Evolutionary conservation across 495 filamentous ascomycete genomes (phyloP).

Genomic region (Neurospora cerealis): DNA sequence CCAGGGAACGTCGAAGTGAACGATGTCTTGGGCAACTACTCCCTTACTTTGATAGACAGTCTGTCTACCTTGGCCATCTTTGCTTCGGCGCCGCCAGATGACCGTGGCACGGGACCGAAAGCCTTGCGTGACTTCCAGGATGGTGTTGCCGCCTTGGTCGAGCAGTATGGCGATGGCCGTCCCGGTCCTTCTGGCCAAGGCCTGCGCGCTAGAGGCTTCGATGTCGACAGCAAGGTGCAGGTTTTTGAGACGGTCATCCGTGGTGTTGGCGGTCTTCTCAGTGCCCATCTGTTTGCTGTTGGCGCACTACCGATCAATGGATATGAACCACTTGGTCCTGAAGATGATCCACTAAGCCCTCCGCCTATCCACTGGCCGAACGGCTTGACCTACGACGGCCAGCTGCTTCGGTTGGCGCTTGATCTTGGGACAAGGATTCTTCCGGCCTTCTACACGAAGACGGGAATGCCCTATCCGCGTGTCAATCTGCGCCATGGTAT

Average conservation of each 20-base stretch:
- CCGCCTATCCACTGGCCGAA: constrained; percentile 60
- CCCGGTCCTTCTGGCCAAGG: constrained; percentile 60
- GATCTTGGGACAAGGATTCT: constrained; percentile 77
- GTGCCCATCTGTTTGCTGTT: constrained; percentile 85
- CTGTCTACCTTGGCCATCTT: constrained; percentile 88
- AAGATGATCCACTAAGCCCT: constrained; percentile 26
- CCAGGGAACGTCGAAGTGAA: constrained; percentile 80
- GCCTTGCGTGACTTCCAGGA: constrained; percentile 69
- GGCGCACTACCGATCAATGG: constrained; percentile 77
- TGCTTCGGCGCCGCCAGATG: constrained; percentile 52
- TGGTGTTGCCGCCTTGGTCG: constrained; percentile 67
- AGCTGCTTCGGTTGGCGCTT: constrained; percentile 73
- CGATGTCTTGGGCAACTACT: constrained; percentile 95
- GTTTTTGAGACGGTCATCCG: constrained; percentile 97
- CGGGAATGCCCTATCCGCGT: constrained; percentile 86
- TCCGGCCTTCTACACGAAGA: constrained; percentile 80
- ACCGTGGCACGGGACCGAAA: constrained; percentile 42
- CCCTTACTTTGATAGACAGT: constrained; percentile 88
- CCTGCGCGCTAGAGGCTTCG: constrained; percentile 71
- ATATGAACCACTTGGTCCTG: constrained; percentile 45
- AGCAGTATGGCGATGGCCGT: constrained; percentile 78
- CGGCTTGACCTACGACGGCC: constrained; percentile 78
- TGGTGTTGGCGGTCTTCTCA: constrained; percentile 82
- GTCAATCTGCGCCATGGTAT: constrained; percentile 90
- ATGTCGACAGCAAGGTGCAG: constrained; percentile 95